Percentiles rank a stretch among this genome's conserved stretches.
phyloP scores from a whole-genome alignment of 176 grass and related monocot species.

The Triticum dicoccoides region DNA sequence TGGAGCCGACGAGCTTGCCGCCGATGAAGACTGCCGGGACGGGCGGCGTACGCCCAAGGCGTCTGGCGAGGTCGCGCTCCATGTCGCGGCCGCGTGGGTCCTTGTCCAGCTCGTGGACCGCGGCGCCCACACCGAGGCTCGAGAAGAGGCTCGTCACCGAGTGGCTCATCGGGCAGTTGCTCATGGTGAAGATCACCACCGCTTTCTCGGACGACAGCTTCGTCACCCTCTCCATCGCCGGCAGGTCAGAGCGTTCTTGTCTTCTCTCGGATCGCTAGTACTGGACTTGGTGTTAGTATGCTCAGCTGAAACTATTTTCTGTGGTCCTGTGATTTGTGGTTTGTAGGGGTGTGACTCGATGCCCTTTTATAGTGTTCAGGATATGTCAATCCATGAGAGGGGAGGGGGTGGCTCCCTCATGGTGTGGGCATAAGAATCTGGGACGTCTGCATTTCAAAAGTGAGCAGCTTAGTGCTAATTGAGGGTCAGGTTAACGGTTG shows the following conservation, averaged over 20 bases:
- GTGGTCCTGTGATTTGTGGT: neutral
- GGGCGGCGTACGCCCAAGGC: conserved; percentile 33
- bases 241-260: neutral
- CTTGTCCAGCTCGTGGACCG: conserved; percentile 57
- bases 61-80: conserved; percentile 51
- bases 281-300: neutral
- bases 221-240: conserved; percentile 44
- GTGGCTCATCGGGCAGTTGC: conserved; percentile 57
- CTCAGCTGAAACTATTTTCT: neutral
- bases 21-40: conserved; percentile 59
- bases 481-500: neutral
- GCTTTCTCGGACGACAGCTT: conserved; percentile 53
- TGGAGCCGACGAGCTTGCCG: conserved; percentile 59
- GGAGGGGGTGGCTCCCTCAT: no score
- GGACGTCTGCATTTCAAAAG: neutral
- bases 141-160: conserved; percentile 55
- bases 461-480: neutral
- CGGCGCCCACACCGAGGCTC: conserved; percentile 38
- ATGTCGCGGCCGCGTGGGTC: conserved; percentile 54
- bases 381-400: neutral
- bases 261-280: neutral
- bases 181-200: conserved; percentile 56
- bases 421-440: neutral
- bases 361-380: neutral
- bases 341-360: neutral